Base-by-base conservation (phyloP, 2,329 filamentous ascomycete species). In the Fusarium sp. region DNA sequence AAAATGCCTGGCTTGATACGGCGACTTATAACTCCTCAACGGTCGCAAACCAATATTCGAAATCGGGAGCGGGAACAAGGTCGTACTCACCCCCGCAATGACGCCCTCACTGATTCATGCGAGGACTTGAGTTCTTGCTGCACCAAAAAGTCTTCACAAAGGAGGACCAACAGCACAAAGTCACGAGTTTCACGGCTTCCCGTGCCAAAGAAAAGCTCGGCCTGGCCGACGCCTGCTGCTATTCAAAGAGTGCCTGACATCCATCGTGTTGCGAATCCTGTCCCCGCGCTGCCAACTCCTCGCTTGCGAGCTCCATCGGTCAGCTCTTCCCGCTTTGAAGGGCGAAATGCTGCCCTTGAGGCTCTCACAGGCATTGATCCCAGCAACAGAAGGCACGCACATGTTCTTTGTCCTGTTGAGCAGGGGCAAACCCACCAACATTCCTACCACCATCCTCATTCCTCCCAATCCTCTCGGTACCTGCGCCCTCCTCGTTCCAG, bases 241-340 rank as follows among this genome's bases (percentile, higher is more conserved):
- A 76, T 81, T 57, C 78, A 76, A 55, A 79, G 77, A 57, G 74
- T 78, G 63, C 75, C 80, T 60, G 81, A 79, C 57, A 74, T 81
- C 54, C 78, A 82, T 70, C 77, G 78, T 64, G 78, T 81, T 57
- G 72, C 78, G 33, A 76, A 75, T 26, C 77, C 80, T 40, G 60
- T 80, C 26, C 79, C 82, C 49, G 76, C 80, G 45, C 72, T 81
- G 18, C 78, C 79, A n/a, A 77, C 71, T 53, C 77, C 76, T 50
- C 79, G 76, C 13, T 77, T 78, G 44, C 76, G 78, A 60, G 82
- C 82, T 18, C 81, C 83, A 26, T 78, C 70, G 2, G 52, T 77
- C 45, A 83, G 79, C 67, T 85, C 84, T 74, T 81, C 84, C 72
- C 82, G 80, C 65, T 81, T 75, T 57, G 80, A 84, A 40, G 77